These are phyloP conservation scores for Metarhizium guizhouense DNA, from an alignment of 2,329 filamentous ascomycete species.

Conservation along the genomic window DNA sequence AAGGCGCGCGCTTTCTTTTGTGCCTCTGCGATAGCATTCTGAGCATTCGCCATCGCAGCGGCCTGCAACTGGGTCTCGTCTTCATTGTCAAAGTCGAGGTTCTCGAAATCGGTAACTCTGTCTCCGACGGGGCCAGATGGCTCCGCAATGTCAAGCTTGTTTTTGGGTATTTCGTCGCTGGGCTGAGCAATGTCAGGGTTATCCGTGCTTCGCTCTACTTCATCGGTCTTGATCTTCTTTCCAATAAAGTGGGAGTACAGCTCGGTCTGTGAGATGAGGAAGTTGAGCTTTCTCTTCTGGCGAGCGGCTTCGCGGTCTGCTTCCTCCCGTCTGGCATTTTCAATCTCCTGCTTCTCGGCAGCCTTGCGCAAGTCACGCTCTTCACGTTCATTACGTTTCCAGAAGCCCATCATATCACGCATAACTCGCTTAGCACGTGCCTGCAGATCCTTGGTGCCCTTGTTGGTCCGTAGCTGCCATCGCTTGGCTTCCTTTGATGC, in stretches of 20 bases:
- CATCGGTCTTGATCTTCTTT: slow-evolving; percentile 97
- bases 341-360: slow-evolving; percentile 90
- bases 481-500: slow-evolving; percentile 95
- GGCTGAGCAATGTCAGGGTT: slow-evolving; percentile 61
- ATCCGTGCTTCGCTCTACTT: slow-evolving; percentile 84
- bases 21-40: slow-evolving; percentile 89
- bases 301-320: slow-evolving; percentile 94
- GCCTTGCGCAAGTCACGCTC: slow-evolving; percentile 90
- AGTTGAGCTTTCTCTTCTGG: slow-evolving; percentile 98
- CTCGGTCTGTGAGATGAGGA: slow-evolving; percentile 97
- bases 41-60: slow-evolving; percentile 90
- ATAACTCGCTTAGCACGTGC: slow-evolving; percentile 95
- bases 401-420: slow-evolving; percentile 99
- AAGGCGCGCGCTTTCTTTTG: slow-evolving; percentile 89
- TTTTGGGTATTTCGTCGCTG: slow-evolving; percentile 29
- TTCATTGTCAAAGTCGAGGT: slow-evolving; percentile 90
- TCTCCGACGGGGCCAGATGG: slow-evolving; percentile 43
- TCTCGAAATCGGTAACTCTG: slow-evolving; percentile 89
- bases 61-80: slow-evolving; percentile 74
- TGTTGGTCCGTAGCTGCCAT: slow-evolving; percentile 97
- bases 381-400: slow-evolving; percentile 97
- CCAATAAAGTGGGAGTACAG: slow-evolving; percentile 99
- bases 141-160: slow-evolving; percentile 41
- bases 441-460: slow-evolving; percentile 95
- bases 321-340: slow-evolving; percentile 93